Evolutionary conservation across 1,284 basidiomycete species (phyloP).

Genomic region (Peniophora sp.): DNA sequence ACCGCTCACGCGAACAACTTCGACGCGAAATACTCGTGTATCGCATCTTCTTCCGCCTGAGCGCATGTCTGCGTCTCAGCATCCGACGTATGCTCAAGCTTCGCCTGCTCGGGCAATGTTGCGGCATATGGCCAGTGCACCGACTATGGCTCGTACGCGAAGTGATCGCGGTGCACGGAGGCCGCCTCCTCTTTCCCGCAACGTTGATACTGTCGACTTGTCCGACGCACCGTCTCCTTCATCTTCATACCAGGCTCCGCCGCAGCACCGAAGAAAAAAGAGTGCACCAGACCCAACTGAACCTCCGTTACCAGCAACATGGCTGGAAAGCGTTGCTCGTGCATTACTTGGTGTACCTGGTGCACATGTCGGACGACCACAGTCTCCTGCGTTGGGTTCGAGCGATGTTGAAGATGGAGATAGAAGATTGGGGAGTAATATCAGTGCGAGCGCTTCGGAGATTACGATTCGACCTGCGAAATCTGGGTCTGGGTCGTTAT

Average conservation of each 20-base stretch:
- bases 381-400: constrained; percentile 9
- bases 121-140: constrained; percentile 60
- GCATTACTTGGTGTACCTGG: constrained; percentile 45
- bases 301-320: constrained; percentile 47
- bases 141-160: constrained; percentile 33
- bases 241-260: background rate
- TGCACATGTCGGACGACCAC: constrained; percentile 36
- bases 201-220: no score
- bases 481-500: no score
- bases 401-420: background rate
- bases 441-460: background rate
- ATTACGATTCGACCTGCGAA: background rate
- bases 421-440: background rate
- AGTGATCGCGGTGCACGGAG: background rate
- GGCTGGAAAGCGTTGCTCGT: constrained; percentile 56
- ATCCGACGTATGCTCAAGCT: constrained; percentile 22
- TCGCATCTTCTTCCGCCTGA: background rate
- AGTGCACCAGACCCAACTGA: constrained; percentile 12
- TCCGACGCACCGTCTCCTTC: background rate
- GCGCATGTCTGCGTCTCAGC: constrained; percentile 14
- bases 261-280: constrained; percentile 5
- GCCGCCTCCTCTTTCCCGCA: no score
- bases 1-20: constrained; percentile 5
- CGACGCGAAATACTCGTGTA: constrained; percentile 2
- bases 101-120: constrained; percentile 56